Percentiles rank a stretch among this genome's conserved stretches.
Evolutionary conservation across 2,329 filamentous ascomycete genomes (phyloP).

Genomic region (Cercospora zeae-maydis): DNA sequence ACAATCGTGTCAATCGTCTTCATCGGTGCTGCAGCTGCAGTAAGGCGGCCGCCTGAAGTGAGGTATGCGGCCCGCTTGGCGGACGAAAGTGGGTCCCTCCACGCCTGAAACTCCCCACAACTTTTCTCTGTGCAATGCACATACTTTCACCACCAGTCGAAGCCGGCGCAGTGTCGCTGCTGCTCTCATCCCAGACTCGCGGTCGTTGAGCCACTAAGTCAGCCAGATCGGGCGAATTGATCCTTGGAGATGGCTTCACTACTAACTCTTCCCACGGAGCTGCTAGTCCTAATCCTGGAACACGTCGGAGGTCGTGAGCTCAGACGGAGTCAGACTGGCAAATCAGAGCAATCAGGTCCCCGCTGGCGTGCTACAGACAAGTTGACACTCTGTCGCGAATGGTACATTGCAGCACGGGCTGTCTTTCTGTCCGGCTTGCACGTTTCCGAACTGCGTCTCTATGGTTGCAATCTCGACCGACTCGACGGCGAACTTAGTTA

Average conservation of each 20-base stretch:
- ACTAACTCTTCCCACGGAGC: constrained; percentile 20
- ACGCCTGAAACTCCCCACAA: not conserved
- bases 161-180: not conserved
- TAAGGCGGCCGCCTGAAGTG: not conserved
- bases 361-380: constrained; percentile 8
- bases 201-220: not conserved
- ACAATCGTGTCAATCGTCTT: not conserved
- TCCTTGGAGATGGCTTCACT: constrained; percentile 15
- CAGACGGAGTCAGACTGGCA: constrained; percentile 16
- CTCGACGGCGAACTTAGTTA: constrained; percentile 15
- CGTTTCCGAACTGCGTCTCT: constrained; percentile 15
- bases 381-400: constrained; percentile 17
- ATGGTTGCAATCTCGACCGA: constrained; percentile 14
- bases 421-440: constrained; percentile 19
- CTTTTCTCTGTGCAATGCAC: not conserved
- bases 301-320: constrained; percentile 25
- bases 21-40: not conserved
- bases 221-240: not conserved
- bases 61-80: not conserved
- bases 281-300: constrained; percentile 20
- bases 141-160: not conserved
- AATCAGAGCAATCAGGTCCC: not conserved
- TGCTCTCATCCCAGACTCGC: not conserved
- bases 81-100: not conserved
- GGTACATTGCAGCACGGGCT: constrained; percentile 19